Evolutionary conservation across 2,329 filamentous ascomycete genomes (phyloP).

Genomic region (Venturia oleaginea): DNA sequence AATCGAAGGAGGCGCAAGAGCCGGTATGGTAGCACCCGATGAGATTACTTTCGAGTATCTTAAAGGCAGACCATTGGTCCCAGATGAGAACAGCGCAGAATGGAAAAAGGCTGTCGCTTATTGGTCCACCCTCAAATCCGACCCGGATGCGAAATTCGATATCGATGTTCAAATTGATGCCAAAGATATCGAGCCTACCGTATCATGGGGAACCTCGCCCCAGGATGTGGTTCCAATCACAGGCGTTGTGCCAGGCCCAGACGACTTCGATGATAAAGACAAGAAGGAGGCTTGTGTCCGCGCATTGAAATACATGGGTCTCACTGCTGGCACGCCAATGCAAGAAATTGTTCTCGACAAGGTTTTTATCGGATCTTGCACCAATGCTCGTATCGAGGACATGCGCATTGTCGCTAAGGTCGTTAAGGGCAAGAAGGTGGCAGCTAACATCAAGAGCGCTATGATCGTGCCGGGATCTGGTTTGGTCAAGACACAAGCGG

Average conservation of each 20-base stretch:
- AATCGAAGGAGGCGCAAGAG: conserved; percentile 89
- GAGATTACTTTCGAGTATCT: conserved; percentile 92
- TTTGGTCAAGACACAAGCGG: conserved; percentile 84
- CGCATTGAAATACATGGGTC: conserved; percentile 93
- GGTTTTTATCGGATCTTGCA: conserved; percentile 97
- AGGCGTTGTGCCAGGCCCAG: conserved; percentile 79
- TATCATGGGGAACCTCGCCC: conserved; percentile 95
- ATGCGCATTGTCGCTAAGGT: conserved; percentile 77
- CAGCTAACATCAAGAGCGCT: conserved; percentile 80
- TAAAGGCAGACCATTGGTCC: conserved; percentile 80
- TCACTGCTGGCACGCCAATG: conserved; percentile 78
- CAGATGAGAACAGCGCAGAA: conserved; percentile 71
- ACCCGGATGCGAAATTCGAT: conserved; percentile 83
- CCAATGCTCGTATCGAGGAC: conserved; percentile 94
- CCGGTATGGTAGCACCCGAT: conserved; percentile 94
- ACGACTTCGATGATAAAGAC: conserved; percentile 68
- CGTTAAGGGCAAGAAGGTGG: conserved; percentile 79
- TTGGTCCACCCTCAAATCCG: conserved; percentile 79
- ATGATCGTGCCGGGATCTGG: conserved; percentile 97
- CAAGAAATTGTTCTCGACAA: conserved; percentile 90
- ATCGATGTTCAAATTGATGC: conserved; percentile 80
- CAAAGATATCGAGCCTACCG: conserved; percentile 86
- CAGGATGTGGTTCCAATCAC: conserved; percentile 96
- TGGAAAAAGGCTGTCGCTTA: conserved; percentile 85
- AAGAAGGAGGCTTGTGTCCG: conserved; percentile 74